phyloP scores from a whole-genome alignment of 176 grass and related monocot species.

The Zea mays region Zm-B73-REFERENCE-NAM-5.0 NC_050098.1:4406001-4406500 shows the following conservation, averaged over 20 bases:
- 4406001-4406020: conserved; percentile 2
- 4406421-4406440: conserved; percentile 46
- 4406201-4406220: conserved; percentile 50
- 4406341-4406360: conserved; percentile 24
- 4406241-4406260: conserved; percentile 50
- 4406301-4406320: conserved; percentile 26
- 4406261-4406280: conserved; percentile 40
- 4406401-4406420: conserved; percentile 45
- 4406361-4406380: conserved; percentile 54
- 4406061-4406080: conserved; percentile 34
- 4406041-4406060: conserved; percentile 42
- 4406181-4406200: conserved; percentile 38
- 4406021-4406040: conserved; percentile 18
- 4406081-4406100: conserved; percentile 49
- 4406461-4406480: conserved; percentile 66
- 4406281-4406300: conserved; percentile 41
- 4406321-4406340: conserved; percentile 47
- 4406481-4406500: conserved; percentile 73
- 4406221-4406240: conserved; percentile 74
- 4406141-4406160: conserved; percentile 68
- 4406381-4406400: conserved; percentile 54
- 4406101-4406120: conserved; percentile 52
- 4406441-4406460: conserved; percentile 48
- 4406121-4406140: conserved; percentile 62
- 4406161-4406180: conserved; percentile 1